A percentile compares a stretch with the other conserved stretches of the same genome.
Evolutionary conservation across 2,329 filamentous ascomycete genomes (phyloP).

Genomic region (Trichoderma afroharzianum): DNA sequence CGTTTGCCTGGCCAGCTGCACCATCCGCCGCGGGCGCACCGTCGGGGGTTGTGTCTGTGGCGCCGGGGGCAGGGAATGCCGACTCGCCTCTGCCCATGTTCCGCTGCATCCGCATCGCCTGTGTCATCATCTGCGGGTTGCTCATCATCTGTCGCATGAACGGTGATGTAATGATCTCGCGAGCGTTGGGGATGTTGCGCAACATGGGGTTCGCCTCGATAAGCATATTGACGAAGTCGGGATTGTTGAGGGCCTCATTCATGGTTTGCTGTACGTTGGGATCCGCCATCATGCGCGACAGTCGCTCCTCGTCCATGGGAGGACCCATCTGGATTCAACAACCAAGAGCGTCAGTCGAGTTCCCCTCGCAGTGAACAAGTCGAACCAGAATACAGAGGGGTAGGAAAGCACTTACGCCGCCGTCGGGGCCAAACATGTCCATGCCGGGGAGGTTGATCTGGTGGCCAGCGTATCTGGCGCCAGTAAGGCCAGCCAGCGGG

Average conservation of each 20-base stretch:
- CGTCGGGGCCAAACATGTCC: slow-evolving; percentile 89
- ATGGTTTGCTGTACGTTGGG: slow-evolving; percentile 82
- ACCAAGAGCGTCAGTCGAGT: background rate
- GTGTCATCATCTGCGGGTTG: slow-evolving; percentile 78
- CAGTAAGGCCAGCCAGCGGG: slow-evolving; percentile 83
- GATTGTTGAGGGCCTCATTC: slow-evolving; percentile 94
- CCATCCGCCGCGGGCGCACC: slow-evolving; percentile 32
- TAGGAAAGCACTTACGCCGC: slow-evolving; percentile 65
- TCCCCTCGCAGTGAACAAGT: background rate
- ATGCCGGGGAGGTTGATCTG: slow-evolving; percentile 76
- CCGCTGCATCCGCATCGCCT: slow-evolving; percentile 78
- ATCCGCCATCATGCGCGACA: slow-evolving; percentile 82
- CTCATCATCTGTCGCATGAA: slow-evolving; percentile 91
- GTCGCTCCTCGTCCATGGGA: slow-evolving; percentile 72
- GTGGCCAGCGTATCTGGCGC: slow-evolving; percentile 89
- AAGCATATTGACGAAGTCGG: slow-evolving; percentile 91
- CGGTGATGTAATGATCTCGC: slow-evolving; percentile 83
- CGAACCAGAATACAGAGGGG: background rate
- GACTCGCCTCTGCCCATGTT: slow-evolving; percentile 56
- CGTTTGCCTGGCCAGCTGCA: background rate
- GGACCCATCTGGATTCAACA: slow-evolving; percentile 71
- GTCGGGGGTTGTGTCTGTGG: slow-evolving; percentile 79
- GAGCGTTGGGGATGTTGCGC: slow-evolving; percentile 67
- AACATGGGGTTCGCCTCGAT: slow-evolving; percentile 86
- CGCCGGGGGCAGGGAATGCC: slow-evolving; percentile 84